These are phyloP conservation scores for Cichorium intybus DNA, from an alignment of 140 eudicot species.

Conservation along the genomic window DNA sequence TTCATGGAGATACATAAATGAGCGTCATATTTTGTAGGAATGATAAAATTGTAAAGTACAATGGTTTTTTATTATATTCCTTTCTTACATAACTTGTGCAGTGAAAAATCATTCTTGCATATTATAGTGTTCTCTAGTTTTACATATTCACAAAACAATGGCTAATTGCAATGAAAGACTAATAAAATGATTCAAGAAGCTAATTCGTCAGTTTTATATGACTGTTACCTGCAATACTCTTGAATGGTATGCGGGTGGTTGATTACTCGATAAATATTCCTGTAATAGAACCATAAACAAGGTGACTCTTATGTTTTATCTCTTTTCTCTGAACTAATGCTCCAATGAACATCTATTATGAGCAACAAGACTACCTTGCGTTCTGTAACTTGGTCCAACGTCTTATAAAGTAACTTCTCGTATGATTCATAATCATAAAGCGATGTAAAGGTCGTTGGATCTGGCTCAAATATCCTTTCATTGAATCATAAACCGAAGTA, in stretches of 20 bases:
- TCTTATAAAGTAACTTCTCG: conserved; percentile 44
- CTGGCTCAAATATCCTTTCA: conserved; percentile 63
- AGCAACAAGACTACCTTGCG: conserved; percentile 28
- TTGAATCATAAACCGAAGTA: conserved; percentile 8
- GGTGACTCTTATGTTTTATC: neutral
- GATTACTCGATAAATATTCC: conserved; percentile 35
- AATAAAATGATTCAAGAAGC: neutral
- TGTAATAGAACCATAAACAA: neutral
- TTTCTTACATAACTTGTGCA: neutral
- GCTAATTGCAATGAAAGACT: neutral
- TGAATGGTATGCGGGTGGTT: conserved; percentile 28
- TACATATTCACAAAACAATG: neutral
- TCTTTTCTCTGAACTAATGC: neutral
- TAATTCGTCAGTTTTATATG: neutral
- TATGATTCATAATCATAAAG: conserved; percentile 49
- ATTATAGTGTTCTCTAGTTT: neutral
- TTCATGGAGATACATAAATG: neutral
- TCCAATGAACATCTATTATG: neutral
- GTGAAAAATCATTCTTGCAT: neutral
- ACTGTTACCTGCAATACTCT: conserved; percentile 30
- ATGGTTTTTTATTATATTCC: neutral
- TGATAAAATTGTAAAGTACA: neutral
- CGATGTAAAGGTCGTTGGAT: conserved; percentile 45
- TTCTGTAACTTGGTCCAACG: conserved; percentile 35
- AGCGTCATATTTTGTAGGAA: neutral